Base-by-base conservation (phyloP, 2,329 filamentous ascomycete genomes). In the Amauroascus niger region DNA sequence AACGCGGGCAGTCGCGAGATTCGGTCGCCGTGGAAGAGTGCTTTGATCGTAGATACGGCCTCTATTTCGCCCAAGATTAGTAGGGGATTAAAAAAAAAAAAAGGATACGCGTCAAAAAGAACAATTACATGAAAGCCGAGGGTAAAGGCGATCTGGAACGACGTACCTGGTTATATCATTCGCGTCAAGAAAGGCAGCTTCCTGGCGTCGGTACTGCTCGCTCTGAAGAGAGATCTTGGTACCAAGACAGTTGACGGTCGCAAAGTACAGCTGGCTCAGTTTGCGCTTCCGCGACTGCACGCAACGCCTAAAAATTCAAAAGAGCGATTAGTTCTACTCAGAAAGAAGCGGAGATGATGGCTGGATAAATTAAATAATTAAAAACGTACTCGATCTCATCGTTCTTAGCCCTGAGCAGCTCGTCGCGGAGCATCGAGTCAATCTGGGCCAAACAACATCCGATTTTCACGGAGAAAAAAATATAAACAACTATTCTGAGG, bases 281-380 rank as follows among this genome's bases (percentile, higher is more conserved):
- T 94, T 94, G 72, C 88, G 84, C 81, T 94, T 93, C 73, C 87
- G 86, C 78, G 86, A 88, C 72, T 79, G 79, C 77, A 86, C 81
- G 79, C 74, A 75, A 66, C 67, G 69, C 69, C 73, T 76, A 63
- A 61, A 68, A 70, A 60, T 63, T 57, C 55, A 62, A 63, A 62
- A 71, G 59, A 71, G 69, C 66, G 61, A 67, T 59, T 63, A 61
- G 59, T 60, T 55, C 48, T 58, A 58, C 61, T 57, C 55, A 59
- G 49, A 57, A 41, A 49, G 54, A 33, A 13, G 7, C 32, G 35
- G 53, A 52, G 52, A 61, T 52, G 53, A 57, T 9, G 33, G 60
- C 57, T 59, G 48, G 14, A 30, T 26, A 58, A 57, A 64, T 63
- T 64, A 59, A 63, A 56, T 48, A 39, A 63, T 61, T 65, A 62